Conservation (phyloP, 2,329 filamentous ascomycete species). For the Colletotrichum aenigma region DNA sequence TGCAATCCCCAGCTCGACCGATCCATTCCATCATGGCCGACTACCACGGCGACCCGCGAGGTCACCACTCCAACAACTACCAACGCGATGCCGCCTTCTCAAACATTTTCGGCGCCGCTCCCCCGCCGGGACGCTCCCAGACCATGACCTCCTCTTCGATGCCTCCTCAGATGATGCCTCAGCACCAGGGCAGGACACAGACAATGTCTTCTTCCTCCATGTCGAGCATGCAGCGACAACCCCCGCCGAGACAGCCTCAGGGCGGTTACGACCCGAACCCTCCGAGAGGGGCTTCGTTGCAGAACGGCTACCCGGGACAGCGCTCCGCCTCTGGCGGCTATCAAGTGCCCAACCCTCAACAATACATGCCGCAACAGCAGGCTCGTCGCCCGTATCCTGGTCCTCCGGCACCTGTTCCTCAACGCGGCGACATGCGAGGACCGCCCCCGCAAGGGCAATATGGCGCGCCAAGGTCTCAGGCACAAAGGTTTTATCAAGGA, state of each 20-base stretch:
- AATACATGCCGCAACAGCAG: constrained; percentile 52
- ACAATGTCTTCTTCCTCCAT: constrained; percentile 67
- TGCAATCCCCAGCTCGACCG: constrained; percentile 35
- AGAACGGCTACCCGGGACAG: constrained; percentile 42
- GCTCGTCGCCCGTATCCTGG: constrained; percentile 50
- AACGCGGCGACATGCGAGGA: constrained; percentile 57
- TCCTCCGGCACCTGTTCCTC: constrained; percentile 53
- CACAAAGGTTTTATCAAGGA: constrained; percentile 66
- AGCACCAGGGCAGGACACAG: constrained; percentile 70
- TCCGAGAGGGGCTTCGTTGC: constrained; percentile 41
- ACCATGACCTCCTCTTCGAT: constrained; percentile 86
- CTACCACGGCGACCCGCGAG: constrained; percentile 55
- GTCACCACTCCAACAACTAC: constrained; percentile 56
- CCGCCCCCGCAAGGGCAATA: constrained; percentile 39
- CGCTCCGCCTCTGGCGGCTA: constrained; percentile 56
- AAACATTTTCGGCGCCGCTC: constrained; percentile 90
- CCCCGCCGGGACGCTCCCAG: constrained; percentile 87
- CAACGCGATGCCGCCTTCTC: constrained; percentile 95
- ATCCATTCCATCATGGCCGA: constrained; percentile 54
- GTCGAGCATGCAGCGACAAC: constrained; percentile 64
- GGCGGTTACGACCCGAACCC: constrained; percentile 38
- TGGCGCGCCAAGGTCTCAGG: constrained; percentile 43
- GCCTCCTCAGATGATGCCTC: constrained; percentile 54
- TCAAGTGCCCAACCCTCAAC: constrained; percentile 47
- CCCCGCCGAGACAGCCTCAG: constrained; percentile 60